A percentile compares a stretch with the other conserved stretches of the same genome.
Conservation (phyloP, 2,329 filamentous ascomycete genomes). For the Helicocarpus griseus region DNA sequence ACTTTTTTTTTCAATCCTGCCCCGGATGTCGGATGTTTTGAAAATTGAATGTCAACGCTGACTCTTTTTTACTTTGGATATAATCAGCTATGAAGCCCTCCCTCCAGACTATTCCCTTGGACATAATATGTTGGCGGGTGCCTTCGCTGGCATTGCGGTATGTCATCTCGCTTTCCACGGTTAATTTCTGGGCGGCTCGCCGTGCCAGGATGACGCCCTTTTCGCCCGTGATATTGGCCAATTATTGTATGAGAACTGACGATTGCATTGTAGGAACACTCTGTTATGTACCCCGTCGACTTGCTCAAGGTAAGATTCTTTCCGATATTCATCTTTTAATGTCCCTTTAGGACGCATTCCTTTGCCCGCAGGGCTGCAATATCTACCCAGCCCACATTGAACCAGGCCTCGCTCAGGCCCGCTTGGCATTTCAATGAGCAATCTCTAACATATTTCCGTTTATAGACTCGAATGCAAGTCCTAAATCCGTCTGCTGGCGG, state of each 20-base stretch:
- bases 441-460: too few species aligned
- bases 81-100: slow-evolving; percentile 72
- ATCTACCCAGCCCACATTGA: background rate
- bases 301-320: slow-evolving; percentile 70
- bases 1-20: background rate
- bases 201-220: background rate
- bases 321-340: background rate
- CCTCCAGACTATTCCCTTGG: slow-evolving; percentile 88
- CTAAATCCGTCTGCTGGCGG: slow-evolving; percentile 71
- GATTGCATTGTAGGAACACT: slow-evolving; percentile 63
- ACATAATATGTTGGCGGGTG: slow-evolving; percentile 92
- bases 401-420: too few species aligned
- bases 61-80: slow-evolving; percentile 3
- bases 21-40: background rate
- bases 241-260: slow-evolving; percentile 7
- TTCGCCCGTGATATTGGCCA: background rate
- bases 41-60: slow-evolving; percentile 4
- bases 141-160: slow-evolving; percentile 94
- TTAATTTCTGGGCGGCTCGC: background rate
- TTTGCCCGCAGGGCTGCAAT: background rate
- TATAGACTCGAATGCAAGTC: slow-evolving; percentile 94
- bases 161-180: slow-evolving; percentile 22
- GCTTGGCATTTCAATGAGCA: too few species aligned
- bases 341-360: background rate
- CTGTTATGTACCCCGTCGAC: slow-evolving; percentile 98